Evolutionary conservation across 352 stramenopile genomes (phyloP), one percentile per base, ranked within the genome.

Genomic region (Globisporangium solare): DNA sequence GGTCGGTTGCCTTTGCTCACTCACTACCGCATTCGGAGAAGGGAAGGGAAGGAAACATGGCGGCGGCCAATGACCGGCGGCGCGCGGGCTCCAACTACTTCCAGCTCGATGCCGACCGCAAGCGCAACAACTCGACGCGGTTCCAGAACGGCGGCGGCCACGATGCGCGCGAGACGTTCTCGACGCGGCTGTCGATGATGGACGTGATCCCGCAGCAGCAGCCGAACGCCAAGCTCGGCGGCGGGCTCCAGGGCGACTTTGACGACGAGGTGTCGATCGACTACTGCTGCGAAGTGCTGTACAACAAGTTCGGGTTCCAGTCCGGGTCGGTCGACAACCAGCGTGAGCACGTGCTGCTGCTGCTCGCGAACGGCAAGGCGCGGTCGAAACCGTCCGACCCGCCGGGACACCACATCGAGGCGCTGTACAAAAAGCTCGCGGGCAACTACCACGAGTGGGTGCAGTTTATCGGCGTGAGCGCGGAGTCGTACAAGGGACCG

Each of bases 41-140:
- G 11, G 17, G 47, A 52, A 13, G 31, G 47, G 17, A 52, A 21
- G 20, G 11, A 24, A 50, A 3, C 20, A 58, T 58, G 51, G 51
- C 51, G 39, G 51, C 51, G 39, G 51, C 48, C 46, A 65, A 61
- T 56, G 79, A 89, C 54, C 77, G 80, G 11, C 71, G 77, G 10
- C 83, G 83, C 58, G 83, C 83, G n/a, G 74, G 76, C 60, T 90
- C 79, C 68, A 92, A 92, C 76, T 92, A 92, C 70, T 92, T 92
- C 54, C 66, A 88, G 60, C 71, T 92, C 35, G 77, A 89, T 40
- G 73, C 79, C 13, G 80, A 92, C 64, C 74, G 76, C 58, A 88
- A 88, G 71, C 78, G 83, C 64, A 86, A 85, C 66, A 68, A 66
- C 64, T 82, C 67, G 67, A 58, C 64, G 47, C 54, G 54, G 6